Evolutionary conservation across 2,329 filamentous ascomycete species (phyloP).

Genomic region (Bipolaris bicolor): DNA sequence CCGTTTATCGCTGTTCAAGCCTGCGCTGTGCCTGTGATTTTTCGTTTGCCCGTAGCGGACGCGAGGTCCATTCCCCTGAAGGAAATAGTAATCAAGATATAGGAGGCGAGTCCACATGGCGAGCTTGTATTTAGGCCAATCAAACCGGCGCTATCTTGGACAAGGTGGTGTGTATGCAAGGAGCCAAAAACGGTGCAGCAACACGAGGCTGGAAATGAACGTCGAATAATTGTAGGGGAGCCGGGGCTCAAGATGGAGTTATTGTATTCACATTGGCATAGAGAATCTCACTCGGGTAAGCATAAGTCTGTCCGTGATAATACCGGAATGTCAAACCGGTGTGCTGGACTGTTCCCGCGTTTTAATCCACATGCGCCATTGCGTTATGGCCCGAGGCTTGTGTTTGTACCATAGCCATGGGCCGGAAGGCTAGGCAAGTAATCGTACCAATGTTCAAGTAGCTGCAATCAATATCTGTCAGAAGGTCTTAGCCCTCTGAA

Average conservation of each 20-base stretch:
- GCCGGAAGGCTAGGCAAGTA: background rate
- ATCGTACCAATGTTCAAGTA: background rate
- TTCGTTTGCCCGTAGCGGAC: background rate
- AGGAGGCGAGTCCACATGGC: background rate
- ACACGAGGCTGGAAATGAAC: conserved; percentile 7
- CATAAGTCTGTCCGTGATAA: background rate
- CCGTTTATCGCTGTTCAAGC: conserved; percentile 5
- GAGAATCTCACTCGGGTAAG: background rate
- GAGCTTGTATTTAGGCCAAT: background rate
- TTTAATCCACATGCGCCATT: background rate
- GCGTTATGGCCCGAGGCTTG: background rate
- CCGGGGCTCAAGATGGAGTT: background rate
- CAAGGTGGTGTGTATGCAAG: background rate
- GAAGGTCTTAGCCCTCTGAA: background rate
- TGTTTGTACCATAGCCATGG: background rate
- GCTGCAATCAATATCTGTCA: background rate
- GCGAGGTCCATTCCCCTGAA: background rate
- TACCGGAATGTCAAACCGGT: background rate
- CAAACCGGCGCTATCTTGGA: background rate
- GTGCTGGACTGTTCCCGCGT: background rate
- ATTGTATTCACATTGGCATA: background rate
- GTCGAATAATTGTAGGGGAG: background rate
- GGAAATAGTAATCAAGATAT: background rate
- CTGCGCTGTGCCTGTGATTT: background rate
- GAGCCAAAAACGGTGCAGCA: background rate